Base-by-base conservation (phyloP, 495 filamentous ascomycete genomes). In the Podospora didyma region DNA sequence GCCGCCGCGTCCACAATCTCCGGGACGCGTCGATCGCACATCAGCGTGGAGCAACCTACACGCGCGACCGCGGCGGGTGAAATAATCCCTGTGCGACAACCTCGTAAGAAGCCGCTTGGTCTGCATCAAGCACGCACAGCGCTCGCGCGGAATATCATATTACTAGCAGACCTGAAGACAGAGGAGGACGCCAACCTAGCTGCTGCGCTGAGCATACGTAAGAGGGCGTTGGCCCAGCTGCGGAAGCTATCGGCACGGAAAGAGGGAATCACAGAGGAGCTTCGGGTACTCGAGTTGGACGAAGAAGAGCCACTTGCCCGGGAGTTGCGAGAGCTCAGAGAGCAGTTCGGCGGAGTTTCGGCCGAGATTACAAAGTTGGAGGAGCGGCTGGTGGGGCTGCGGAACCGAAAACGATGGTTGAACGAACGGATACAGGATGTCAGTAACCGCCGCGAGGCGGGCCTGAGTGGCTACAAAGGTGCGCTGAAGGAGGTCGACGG, bases 401-500 rank as follows among this genome's bases (percentile, higher is more conserved):
- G 82, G 62, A 79, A 81, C 34, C 75, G 80, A 35, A 84, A 88
- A 62, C 72, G 80, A 7, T 78, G 81, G 60, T 66, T 96, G 31
- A 64, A 82, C 53, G 73, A 74, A 7, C 78, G 85, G 62, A 77
- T 91, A 7, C 79, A 81, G 7, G 79, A 85, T 23, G 74, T 84
- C 6, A 78, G 84, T 53, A 96, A 89, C 51, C 69, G 68, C 26
- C 57, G 74, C 34, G 79, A 83, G 51, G 76, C 79, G 0, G 76
- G 74, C 28, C 61, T 81, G 11, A 81, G 79, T 66, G 73, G 79
- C 53, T 73, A 79, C 72, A 63, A 68, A 52, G 70, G 77, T 4
- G 80, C 79, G 31, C 62, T 80, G 58, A 65, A 60, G 11, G 92
- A 96, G 62, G 91, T 96, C 58, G 86, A 88, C 66, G 89, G 83